phyloP scores from a whole-genome alignment of 1,139 yeast species.

The Casaregolazyma suthepensis region DNA sequence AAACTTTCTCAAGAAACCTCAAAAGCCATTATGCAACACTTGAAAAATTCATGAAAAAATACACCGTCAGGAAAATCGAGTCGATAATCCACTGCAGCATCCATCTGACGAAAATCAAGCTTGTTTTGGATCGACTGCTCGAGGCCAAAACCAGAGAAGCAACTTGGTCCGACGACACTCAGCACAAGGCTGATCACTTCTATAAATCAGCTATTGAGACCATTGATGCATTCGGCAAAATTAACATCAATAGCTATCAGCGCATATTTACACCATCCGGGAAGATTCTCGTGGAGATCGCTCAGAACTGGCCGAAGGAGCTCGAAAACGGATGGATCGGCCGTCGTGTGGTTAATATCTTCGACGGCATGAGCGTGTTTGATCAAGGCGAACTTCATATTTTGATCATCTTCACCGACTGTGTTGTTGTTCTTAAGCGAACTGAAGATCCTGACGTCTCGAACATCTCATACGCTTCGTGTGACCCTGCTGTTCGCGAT shows the following conservation, averaged over 20 bases:
- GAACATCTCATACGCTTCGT: constrained; percentile 9
- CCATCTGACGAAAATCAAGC: constrained; percentile 67
- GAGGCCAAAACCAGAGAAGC: constrained; percentile 28
- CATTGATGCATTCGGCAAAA: constrained; percentile 73
- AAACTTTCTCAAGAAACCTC: constrained; percentile 44
- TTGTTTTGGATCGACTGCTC: constrained; percentile 56
- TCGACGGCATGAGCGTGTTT: constrained; percentile 41
- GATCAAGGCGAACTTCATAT: constrained; percentile 42
- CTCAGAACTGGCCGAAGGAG: constrained; percentile 81
- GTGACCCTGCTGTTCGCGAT: constrained; percentile 21
- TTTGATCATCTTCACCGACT: constrained; percentile 75
- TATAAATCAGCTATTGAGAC: constrained; percentile 55
- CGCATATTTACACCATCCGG: constrained; percentile 90
- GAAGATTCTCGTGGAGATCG: constrained; percentile 74
- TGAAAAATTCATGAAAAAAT: constrained; percentile 35
- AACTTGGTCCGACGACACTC: constrained; percentile 34
- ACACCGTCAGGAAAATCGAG: constrained; percentile 40
- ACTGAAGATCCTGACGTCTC: constrained; percentile 19
- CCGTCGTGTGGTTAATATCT: constrained; percentile 77
- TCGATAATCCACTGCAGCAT: constrained; percentile 64
- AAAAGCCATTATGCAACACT: constrained; percentile 24
- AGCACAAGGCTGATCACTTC: constrained; percentile 38
- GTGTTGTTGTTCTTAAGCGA: constrained; percentile 53
- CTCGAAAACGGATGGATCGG: constrained; percentile 85
- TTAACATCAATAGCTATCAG: constrained; percentile 33